phyloP scores from a whole-genome alignment of 768 basidiomycete genomes.

The Boletus fagicola region DNA sequence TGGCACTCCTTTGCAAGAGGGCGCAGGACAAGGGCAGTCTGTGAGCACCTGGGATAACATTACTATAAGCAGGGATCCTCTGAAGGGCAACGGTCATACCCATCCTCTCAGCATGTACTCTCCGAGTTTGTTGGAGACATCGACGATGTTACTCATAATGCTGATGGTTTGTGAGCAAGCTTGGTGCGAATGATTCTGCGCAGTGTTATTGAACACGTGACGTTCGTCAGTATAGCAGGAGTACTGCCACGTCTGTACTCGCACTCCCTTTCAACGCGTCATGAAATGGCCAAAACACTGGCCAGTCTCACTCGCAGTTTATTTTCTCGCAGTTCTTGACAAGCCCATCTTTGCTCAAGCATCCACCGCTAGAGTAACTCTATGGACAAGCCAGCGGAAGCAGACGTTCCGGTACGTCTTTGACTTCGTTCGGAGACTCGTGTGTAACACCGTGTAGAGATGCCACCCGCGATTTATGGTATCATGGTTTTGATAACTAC shows the following conservation, averaged over 20 bases:
- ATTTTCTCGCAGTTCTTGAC: constrained; percentile 40
- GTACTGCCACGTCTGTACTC: constrained; percentile 29
- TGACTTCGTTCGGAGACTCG: background rate
- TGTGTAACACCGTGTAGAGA: constrained; percentile 44
- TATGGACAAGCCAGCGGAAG: constrained; percentile 61
- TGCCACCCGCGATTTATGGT: constrained; percentile 75
- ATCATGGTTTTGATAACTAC: constrained; percentile 87
- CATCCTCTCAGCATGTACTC: constrained; percentile 77
- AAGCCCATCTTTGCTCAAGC: constrained; percentile 16
- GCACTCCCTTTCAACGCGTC: constrained; percentile 10
- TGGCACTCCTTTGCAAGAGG: constrained; percentile 57
- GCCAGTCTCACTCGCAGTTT: constrained; percentile 47
- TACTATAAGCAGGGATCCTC: constrained; percentile 6
- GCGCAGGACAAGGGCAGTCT: constrained; percentile 56
- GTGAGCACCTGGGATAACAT: constrained; percentile 52
- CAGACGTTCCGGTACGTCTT: constrained; percentile 50
- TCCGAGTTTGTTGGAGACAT: constrained; percentile 63
- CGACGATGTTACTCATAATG: constrained; percentile 49
- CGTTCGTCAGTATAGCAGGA: background rate
- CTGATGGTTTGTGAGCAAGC: constrained; percentile 5
- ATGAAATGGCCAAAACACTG: constrained; percentile 48
- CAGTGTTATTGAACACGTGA: constrained; percentile 22
- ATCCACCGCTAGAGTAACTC: constrained; percentile 25
- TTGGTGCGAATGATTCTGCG: background rate
- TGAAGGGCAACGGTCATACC: constrained; percentile 37